Conservation (phyloP, 2,329 filamentous ascomycete species). For the Metarhizium guizhouense region DNA sequence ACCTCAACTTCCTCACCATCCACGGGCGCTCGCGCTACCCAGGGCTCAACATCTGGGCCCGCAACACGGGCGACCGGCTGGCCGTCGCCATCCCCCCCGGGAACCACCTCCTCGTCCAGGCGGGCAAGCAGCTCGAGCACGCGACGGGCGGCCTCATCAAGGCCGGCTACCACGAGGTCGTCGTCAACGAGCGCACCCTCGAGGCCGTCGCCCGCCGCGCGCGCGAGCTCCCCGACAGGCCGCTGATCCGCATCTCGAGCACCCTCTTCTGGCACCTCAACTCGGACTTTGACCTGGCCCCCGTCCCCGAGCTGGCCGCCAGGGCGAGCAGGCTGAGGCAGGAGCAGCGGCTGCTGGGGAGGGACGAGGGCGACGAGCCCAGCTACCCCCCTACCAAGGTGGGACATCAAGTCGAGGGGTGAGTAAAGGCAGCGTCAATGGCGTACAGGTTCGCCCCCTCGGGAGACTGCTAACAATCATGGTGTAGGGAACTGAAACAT, state of each 20-base stretch:
- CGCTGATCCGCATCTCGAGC: conserved; percentile 48
- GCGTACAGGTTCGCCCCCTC: no score
- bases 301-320: conserved; percentile 38
- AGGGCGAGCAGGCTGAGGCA: conserved; percentile 34
- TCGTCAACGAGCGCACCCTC: conserved; percentile 45
- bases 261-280: conserved; percentile 54
- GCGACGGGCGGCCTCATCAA: conserved; percentile 52
- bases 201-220: conserved; percentile 35
- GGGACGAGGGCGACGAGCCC: conserved; percentile 42
- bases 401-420: conserved; percentile 49
- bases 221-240: conserved; percentile 34
- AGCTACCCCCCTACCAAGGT: conserved; percentile 47
- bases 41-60: conserved; percentile 53
- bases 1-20: conserved; percentile 57
- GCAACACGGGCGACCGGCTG: conserved; percentile 51
- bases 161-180: conserved; percentile 54
- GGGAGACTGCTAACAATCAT: neutral
- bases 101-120: conserved; percentile 51
- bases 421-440: conserved; percentile 12
- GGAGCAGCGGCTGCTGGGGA: conserved; percentile 38
- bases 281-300: conserved; percentile 46
- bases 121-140: conserved; percentile 55
- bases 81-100: conserved; percentile 49
- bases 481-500: conserved; percentile 38
- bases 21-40: conserved; percentile 55